A percentile compares a stretch with the other conserved stretches of the same genome.
These are phyloP conservation scores for Globisporangium mamillatum DNA, from an alignment of 352 stramenopile genomes.

Conservation along the genomic window DNA sequence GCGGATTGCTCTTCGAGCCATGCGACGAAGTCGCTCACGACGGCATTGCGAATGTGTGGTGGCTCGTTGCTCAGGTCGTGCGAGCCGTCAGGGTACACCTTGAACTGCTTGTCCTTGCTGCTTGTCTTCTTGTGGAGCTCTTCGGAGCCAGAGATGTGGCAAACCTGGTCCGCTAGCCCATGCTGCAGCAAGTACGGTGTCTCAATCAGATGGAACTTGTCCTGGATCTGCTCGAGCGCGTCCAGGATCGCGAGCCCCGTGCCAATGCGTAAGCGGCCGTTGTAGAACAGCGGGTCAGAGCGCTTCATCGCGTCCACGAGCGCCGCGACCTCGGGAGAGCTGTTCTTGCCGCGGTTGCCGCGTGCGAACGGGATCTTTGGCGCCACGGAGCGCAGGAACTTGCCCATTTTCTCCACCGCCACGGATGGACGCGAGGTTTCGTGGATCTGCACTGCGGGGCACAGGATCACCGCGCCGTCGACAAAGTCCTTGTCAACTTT, in stretches of 20 bases:
- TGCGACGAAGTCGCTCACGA: slow-evolving; percentile 66
- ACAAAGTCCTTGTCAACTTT: slow-evolving; percentile 48
- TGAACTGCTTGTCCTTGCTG: slow-evolving; percentile 73
- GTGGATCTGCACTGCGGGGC: slow-evolving; percentile 70
- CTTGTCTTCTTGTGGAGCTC: slow-evolving; percentile 49
- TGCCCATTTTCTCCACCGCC: slow-evolving; percentile 44
- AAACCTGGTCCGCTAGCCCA: slow-evolving; percentile 62
- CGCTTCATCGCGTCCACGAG: slow-evolving; percentile 52
- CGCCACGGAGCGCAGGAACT: slow-evolving; percentile 47
- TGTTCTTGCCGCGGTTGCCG: slow-evolving; percentile 62
- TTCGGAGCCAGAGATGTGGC: slow-evolving; percentile 64
- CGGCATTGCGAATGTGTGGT: slow-evolving; percentile 51
- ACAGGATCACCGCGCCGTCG: slow-evolving; percentile 68
- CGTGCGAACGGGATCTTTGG: slow-evolving; percentile 66
- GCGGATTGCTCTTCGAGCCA: slow-evolving; percentile 55
- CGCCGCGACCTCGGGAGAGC: slow-evolving; percentile 52
- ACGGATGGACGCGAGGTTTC: slow-evolving; percentile 41
- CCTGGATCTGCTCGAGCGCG: slow-evolving; percentile 50
- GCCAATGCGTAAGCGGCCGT: slow-evolving; percentile 66
- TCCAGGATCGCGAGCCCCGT: slow-evolving; percentile 70
- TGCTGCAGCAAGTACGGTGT: slow-evolving; percentile 80
- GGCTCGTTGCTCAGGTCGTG: slow-evolving; percentile 79
- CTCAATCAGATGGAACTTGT: slow-evolving; percentile 57
- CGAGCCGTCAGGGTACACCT: slow-evolving; percentile 45
- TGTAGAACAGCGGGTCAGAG: slow-evolving; percentile 71